phyloP scores from a whole-genome alignment of 2,329 filamentous ascomycete genomes.

The Chaetomiaceae sp. region DNA sequence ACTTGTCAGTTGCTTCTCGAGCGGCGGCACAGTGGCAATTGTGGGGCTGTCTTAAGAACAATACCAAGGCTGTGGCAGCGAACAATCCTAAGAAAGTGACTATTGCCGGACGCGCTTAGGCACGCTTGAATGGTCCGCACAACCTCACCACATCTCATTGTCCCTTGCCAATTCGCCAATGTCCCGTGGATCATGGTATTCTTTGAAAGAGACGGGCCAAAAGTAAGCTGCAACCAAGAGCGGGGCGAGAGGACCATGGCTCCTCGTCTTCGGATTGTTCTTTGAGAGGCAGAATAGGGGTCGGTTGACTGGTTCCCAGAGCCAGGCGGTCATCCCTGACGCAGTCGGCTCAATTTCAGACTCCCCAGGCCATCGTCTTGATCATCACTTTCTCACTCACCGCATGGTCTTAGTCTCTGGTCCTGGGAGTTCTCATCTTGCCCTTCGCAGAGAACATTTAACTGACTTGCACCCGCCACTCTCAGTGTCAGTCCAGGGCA shows the following conservation, averaged over 20 bases:
- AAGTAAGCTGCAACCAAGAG: not conserved
- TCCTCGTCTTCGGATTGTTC: slow-evolving; percentile 10
- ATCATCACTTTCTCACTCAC: too few species aligned
- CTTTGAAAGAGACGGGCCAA: not conserved
- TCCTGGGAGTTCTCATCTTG: too few species aligned
- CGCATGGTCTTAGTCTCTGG: not conserved
- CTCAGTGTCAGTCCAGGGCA: not conserved
- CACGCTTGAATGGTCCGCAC: not conserved
- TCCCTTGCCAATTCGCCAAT: slow-evolving; percentile 7
- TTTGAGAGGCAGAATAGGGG: slow-evolving; percentile 8
- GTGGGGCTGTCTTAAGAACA: slow-evolving; percentile 18
- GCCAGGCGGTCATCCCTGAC: not conserved
- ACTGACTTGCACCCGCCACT: not conserved
- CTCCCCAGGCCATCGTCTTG: not conserved
- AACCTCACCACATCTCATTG: slow-evolving; percentile 10
- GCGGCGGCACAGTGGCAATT: slow-evolving; percentile 1
- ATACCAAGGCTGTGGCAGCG: slow-evolving; percentile 15
- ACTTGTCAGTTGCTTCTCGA: slow-evolving; percentile 11
- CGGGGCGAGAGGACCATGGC: not conserved
- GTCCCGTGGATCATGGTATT: not conserved
- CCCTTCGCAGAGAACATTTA: not conserved
- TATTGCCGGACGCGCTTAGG: slow-evolving; percentile 10
- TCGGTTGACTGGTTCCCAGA: not conserved
- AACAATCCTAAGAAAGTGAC: slow-evolving; percentile 19
- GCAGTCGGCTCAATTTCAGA: not conserved